Base-by-base conservation (phyloP, 164 flowering plant species). In the Vitis riparia region DNA sequence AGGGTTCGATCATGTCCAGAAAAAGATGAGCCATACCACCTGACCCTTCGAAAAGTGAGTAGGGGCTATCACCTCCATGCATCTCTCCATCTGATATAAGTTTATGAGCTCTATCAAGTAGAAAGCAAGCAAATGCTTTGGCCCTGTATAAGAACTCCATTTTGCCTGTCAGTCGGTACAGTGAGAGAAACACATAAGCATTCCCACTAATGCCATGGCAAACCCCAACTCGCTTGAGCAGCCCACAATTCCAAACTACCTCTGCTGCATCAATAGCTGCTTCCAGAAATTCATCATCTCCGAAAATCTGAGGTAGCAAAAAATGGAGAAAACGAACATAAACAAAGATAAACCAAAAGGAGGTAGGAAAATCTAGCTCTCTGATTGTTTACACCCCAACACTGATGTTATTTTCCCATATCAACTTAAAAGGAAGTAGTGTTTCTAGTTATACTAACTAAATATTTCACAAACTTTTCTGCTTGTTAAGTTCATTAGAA, bases 191-290 rank as follows among this genome's bases (percentile, higher is more conserved):
- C n/a, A 86, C 90, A 65, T 91, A 89, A 1, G 94, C 77, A 66
- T 93, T 93, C 32, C 98, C 98, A 68, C 97, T 91, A 51, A 90
- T 78, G 7, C 98, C 98, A 68, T 93, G 97, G 75, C 97, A 91
- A n/a, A 93, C 75, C 4, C 98, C 98, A 17, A 93, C 97, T 44
- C 90, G 83, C 77, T 76, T 91, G 10, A 93, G 84, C 74, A 91
- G 73, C 9, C 98, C 97, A 2, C 95, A 78, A 23, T 80, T 78
- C 97, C 97, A 93, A 0, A 93, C 91, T 56, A 91, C 90, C 71
- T 90, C 93, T 56, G 82, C 89, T 59, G 95, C 95, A 23, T 85
- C 93, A 13, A 59, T 55, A 16, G 93, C 93, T 11, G 93, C 97
- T 68, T 87, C 62, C 49, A 76, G 66, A 71, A 85, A 86, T 59